A percentile compares a stretch with the other conserved stretches of the same genome.
These are phyloP conservation scores for Elsinoe ampelina DNA, from an alignment of 2,329 filamentous ascomycete species.

Conservation along the genomic window DNA sequence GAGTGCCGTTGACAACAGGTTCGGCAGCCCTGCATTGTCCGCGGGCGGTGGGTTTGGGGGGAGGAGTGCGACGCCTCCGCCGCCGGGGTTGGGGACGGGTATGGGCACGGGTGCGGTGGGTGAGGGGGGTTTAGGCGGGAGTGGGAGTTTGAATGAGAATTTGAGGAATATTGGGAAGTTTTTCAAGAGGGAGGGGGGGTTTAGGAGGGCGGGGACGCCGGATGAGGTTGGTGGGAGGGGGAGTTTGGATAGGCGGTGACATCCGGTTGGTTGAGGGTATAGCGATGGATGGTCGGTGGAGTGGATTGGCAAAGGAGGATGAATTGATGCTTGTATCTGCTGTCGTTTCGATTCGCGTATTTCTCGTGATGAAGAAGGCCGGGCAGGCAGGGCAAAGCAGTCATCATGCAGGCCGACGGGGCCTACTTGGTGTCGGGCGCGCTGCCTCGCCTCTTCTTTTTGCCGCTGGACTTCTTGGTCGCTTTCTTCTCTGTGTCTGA, in stretches of 20 bases:
- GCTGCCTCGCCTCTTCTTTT: no score
- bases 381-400: no score
- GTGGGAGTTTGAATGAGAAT: constrained; percentile 80
- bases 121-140: constrained; percentile 26
- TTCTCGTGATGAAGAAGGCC: no score
- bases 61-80: constrained; percentile 10
- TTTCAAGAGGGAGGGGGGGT: constrained; percentile 75
- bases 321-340: no score
- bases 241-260: constrained; percentile 16
- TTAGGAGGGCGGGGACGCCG: constrained; percentile 58
- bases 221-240: constrained; percentile 13
- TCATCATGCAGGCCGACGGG: no score
- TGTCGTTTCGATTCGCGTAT: no score
- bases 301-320: no score
- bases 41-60: constrained; percentile 18
- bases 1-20: constrained; percentile 42
- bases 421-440: no score
- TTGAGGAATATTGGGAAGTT: constrained; percentile 94
- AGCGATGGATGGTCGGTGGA: no score
- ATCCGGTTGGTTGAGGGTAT: no score
- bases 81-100: constrained; percentile 20
- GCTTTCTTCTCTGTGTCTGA: no score
- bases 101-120: constrained; percentile 19
- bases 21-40: constrained; percentile 49
- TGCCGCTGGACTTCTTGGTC: no score